Conservation (phyloP, 1,139 yeast genomes). For the Eremothecium cymbalariae region DNA sequence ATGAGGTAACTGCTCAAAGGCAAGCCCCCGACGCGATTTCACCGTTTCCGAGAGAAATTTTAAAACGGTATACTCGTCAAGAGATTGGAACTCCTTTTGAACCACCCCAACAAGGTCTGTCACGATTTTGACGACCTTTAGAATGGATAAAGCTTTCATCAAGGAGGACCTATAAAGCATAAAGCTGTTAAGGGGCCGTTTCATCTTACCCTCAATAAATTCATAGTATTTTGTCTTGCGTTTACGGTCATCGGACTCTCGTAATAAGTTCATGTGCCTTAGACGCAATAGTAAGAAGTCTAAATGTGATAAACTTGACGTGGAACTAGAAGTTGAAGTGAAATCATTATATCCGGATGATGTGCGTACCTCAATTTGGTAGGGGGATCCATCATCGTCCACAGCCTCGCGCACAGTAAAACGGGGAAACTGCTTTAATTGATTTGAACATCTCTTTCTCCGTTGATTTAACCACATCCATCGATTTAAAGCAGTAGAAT, state of each 20-base stretch:
- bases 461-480: slow-evolving; percentile 11
- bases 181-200: slow-evolving; percentile 44
- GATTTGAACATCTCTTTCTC: slow-evolving; percentile 6
- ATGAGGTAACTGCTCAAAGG: background rate
- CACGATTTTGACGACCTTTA: slow-evolving; percentile 34
- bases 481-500: slow-evolving; percentile 6
- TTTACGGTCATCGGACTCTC: slow-evolving; percentile 13
- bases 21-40: slow-evolving; percentile 1
- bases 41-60: slow-evolving; percentile 9
- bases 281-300: slow-evolving; percentile 10
- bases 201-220: slow-evolving; percentile 26
- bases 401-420: slow-evolving; percentile 7
- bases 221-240: slow-evolving; percentile 13
- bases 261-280: slow-evolving; percentile 10
- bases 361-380: slow-evolving; percentile 12
- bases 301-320: slow-evolving; percentile 6
- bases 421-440: slow-evolving; percentile 12
- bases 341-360: slow-evolving; percentile 13
- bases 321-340: slow-evolving; percentile 4
- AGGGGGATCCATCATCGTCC: background rate
- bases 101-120: slow-evolving; percentile 11
- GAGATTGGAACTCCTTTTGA: slow-evolving; percentile 6
- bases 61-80: slow-evolving; percentile 7
- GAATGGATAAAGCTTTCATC: slow-evolving; percentile 37
- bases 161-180: slow-evolving; percentile 42